Evolutionary conservation across 208 protist genomes (phyloP).

Genomic region (Acanthamoeba lenticulata): DNA sequence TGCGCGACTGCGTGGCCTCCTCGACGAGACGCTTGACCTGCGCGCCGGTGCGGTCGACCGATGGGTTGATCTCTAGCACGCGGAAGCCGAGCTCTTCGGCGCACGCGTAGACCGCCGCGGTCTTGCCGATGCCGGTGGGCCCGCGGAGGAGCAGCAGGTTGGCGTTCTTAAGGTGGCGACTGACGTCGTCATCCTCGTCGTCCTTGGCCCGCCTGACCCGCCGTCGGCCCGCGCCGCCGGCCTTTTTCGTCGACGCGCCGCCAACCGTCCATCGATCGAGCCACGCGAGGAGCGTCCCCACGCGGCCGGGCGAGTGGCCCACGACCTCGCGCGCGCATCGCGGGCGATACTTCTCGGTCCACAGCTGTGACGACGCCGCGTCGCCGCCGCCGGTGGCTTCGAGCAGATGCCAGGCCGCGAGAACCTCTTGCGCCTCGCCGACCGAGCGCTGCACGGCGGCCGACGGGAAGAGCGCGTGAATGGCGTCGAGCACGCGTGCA

Average conservation of each 20-base stretch:
- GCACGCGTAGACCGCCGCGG: slow-evolving; percentile 22
- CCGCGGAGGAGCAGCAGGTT: not conserved
- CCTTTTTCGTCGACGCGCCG: not conserved
- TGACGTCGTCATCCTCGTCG: not conserved
- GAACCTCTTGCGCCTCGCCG: not conserved
- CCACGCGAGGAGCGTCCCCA: not conserved
- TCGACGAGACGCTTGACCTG: not conserved
- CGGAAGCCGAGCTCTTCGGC: slow-evolving; percentile 7
- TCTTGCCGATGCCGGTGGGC: not conserved
- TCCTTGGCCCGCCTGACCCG: not conserved
- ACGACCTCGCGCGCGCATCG: not conserved
- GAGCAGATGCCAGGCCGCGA: not conserved
- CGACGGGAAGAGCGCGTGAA: not conserved
- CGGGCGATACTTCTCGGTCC: not conserved
- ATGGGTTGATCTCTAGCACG: slow-evolving; percentile 1
- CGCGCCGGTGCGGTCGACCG: not conserved
- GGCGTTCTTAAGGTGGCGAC: not conserved
- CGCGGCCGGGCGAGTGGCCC: not conserved
- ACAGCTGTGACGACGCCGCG: not conserved
- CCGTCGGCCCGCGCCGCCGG: not conserved
- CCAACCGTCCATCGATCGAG: not conserved
- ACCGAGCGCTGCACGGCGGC: not conserved
- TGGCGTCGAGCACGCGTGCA: not conserved
- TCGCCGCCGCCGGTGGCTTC: too few relatives aligned
- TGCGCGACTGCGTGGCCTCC: slow-evolving; percentile 26